Evolutionary conservation across 768 basidiomycete genomes (phyloP).

Genomic region (Hygrophoropsis aurantiaca): DNA sequence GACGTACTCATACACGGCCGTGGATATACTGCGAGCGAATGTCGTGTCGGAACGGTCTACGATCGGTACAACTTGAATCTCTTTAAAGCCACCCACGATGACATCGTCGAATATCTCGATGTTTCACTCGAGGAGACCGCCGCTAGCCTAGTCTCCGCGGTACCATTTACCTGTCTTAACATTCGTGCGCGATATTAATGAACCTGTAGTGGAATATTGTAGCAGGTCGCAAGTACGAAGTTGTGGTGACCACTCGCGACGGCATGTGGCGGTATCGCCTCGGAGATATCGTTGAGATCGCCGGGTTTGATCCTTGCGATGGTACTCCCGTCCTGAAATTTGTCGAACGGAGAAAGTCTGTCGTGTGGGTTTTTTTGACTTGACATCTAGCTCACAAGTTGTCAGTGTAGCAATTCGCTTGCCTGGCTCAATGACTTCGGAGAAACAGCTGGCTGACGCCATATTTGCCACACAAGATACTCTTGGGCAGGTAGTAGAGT

Average conservation of each 20-base stretch:
- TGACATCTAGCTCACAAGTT: no score
- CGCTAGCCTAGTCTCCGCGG: conserved; percentile 2
- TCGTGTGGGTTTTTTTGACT: not conserved
- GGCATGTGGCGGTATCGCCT: no score
- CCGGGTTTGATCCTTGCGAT: conserved; percentile 18
- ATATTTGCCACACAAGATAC: no score
- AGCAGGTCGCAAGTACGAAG: conserved; percentile 5
- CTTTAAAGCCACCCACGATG: conserved; percentile 9
- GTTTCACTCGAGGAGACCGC: conserved; percentile 6
- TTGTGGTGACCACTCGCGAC: conserved; percentile 8
- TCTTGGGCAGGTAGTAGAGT: no score
- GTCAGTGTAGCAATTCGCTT: conserved; percentile 12
- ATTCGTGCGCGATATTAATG: not conserved
- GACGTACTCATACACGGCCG: not conserved
- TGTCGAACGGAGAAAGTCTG: conserved; percentile 18
- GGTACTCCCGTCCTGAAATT: conserved; percentile 18
- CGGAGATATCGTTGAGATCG: no score
- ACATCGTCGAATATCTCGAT: conserved; percentile 20
- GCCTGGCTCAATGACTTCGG: not conserved
- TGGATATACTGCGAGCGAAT: conserved; percentile 2
- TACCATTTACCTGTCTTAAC: not conserved
- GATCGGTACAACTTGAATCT: conserved; percentile 5
- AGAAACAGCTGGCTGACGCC: no score
- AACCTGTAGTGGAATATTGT: conserved; percentile 3
- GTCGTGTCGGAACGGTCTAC: conserved; percentile 1